Conservation (phyloP, 768 basidiomycete genomes). For the Amanita pseudoporphyria region DNA sequence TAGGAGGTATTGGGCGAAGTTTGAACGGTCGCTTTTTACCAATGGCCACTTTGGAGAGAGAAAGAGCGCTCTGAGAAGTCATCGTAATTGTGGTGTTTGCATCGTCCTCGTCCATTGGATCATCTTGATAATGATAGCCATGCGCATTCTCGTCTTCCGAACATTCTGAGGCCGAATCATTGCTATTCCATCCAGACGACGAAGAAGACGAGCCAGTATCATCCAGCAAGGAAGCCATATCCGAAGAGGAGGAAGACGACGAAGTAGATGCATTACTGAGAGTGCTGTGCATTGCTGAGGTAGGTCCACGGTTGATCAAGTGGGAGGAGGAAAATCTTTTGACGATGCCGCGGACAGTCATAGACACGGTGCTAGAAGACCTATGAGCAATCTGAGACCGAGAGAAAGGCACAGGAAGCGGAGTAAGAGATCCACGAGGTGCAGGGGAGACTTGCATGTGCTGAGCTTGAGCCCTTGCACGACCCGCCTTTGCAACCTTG, state of each 20-base stretch:
- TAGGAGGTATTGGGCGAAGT: constrained; percentile 34
- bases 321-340: constrained; percentile 43
- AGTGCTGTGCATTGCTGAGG: constrained; percentile 34
- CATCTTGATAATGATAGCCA: constrained; percentile 17
- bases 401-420: constrained; percentile 16
- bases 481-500: constrained; percentile 43
- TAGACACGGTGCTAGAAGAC: constrained; percentile 29
- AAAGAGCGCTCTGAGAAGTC: constrained; percentile 14
- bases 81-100: constrained; percentile 14
- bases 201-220: constrained; percentile 54
- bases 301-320: constrained; percentile 19
- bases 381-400: constrained; percentile 27
- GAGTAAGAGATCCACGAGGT: constrained; percentile 21
- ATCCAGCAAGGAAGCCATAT: constrained; percentile 54
- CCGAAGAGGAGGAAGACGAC: constrained; percentile 37
- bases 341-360: constrained; percentile 50
- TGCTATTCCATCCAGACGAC: constrained; percentile 40
- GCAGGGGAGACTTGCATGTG: constrained; percentile 24
- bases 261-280: constrained; percentile 31
- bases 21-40: constrained; percentile 34
- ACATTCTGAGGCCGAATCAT: constrained; percentile 18
- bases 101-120: constrained; percentile 17
- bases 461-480: constrained; percentile 34
- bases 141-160: constrained; percentile 42
- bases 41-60: constrained; percentile 7